phyloP scores from a whole-genome alignment of 2,329 filamentous ascomycete species.

The Xylaria sp. region DNA sequence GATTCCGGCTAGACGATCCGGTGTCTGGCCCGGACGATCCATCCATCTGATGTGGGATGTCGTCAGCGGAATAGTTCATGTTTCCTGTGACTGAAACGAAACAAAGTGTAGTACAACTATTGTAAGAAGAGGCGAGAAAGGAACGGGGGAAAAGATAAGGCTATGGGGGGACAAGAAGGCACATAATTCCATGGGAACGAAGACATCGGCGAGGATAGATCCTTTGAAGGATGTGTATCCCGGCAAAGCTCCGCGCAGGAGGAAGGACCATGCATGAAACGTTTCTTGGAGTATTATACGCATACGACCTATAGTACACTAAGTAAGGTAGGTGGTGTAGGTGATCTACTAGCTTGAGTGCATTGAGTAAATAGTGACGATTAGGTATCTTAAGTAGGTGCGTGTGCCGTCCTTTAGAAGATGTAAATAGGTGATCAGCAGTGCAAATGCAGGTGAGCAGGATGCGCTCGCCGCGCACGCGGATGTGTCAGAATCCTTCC shows the following conservation, averaged over 20 bases:
- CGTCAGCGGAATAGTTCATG: neutral
- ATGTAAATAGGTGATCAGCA: neutral
- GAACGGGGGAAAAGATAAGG: neutral
- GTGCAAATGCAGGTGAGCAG: neutral
- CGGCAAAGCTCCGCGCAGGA: conserved; percentile 15
- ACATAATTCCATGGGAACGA: neutral
- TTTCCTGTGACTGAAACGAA: conserved; percentile 2
- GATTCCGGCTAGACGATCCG: neutral
- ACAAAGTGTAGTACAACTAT: neutral
- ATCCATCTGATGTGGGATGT: neutral
- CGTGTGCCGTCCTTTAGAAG: neutral
- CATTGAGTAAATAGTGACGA: neutral
- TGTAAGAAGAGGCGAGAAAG: neutral
- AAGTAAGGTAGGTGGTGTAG: neutral
- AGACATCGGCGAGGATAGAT: conserved; percentile 8
- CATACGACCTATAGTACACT: neutral
- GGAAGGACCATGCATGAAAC: conserved; percentile 34
- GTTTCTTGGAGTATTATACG: neutral
- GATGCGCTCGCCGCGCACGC: conserved; percentile 28
- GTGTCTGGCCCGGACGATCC: neutral
- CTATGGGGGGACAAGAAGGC: neutral
- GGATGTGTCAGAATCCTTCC: conserved; percentile 31
- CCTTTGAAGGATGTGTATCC: conserved; percentile 29
- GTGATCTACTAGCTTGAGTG: neutral
- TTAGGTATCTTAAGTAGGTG: neutral